Evolutionary conservation across 345 rosid genomes (phyloP), one percentile per base, ranked within the genome.

Genomic region (Theobroma cacao): DNA sequence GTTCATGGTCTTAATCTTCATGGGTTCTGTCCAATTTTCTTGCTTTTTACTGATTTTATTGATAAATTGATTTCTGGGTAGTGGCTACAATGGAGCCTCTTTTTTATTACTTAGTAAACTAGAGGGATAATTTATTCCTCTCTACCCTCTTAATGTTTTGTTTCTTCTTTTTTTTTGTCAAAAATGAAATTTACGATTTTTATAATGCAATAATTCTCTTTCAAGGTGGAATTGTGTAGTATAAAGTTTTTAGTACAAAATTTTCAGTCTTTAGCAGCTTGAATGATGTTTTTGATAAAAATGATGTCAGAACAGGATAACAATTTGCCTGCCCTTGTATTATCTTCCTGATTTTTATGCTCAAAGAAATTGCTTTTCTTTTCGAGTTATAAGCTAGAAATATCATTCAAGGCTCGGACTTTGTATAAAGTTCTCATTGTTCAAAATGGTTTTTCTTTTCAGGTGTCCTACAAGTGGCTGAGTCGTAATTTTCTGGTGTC

Each of bases 381-480:
- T 40, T 33, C 6, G n/a, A n/a, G 24, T 56, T 33, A 24, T 45
- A 28, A 48, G 34, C 70, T 77, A 6, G 18, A 38, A 22, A 12
- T 53, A 40, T 22, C 40, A 3, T 56, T 55, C 14, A 45, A 36
- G 60, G 28, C 15, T 30, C n/a, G 53, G 28, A 55, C 34, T 72
- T 26, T 17, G 22, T 10, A 63, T 31, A 47, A 45, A 48, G 38
- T 74, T 55, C 9, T 34, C 15, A 7, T 30, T 62, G 30, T 73
- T 80, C 24, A 75, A 31, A 79, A 45, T 72, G 61, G 18, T 28
- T 13, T 45, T 75, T 38, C 55, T 71, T 88, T 78, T 81, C 89
- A 94, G 99, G 98, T 96, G 77, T 94, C 99, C 40, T 96, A 88
- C 85, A 96, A 96, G 85, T 96, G 99, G 99, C 80, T 96, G 76